These are phyloP conservation scores for Penicillium brevicompactum DNA, from an alignment of 2,329 filamentous ascomycete genomes.

Conservation along the genomic window DNA sequence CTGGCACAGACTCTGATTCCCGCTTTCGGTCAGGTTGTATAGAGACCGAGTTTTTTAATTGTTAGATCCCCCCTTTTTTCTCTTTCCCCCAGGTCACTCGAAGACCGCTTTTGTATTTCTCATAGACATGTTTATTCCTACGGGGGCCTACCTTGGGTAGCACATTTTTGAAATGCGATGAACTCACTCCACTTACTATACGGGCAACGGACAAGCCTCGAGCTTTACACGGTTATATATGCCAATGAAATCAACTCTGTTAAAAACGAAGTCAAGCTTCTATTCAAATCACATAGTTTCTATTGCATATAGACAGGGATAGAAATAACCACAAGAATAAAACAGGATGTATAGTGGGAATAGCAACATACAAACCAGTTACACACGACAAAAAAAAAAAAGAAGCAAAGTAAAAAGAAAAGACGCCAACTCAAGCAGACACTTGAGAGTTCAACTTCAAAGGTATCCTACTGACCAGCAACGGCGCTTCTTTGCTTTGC, in stretches of 20 bases:
- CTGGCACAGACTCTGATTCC: conserved; percentile 97
- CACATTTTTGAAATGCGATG: conserved; percentile 9
- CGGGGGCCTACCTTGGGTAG: conserved; percentile 7
- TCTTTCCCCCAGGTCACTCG: conserved; percentile 6
- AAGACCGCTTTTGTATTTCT: conserved; percentile 13
- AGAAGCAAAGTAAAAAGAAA: background rate
- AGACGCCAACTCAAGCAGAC: background rate
- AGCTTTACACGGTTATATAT: background rate
- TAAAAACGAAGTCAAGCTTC: background rate
- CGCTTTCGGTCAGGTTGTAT: conserved; percentile 74
- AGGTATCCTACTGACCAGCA: conserved; percentile 33
- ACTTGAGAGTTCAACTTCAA: background rate
- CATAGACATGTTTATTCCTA: conserved; percentile 14
- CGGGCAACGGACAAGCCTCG: background rate
- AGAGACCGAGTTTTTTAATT: conserved; percentile 31
- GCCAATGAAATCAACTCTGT: background rate
- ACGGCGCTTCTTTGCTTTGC: conserved; percentile 47
- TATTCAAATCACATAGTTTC: conserved; percentile 1
- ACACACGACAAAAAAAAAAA: background rate
- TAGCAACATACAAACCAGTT: conserved; percentile 7
- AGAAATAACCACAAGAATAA: conserved; percentile 7
- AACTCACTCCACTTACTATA: conserved; percentile 8
- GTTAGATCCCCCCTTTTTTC: conserved; percentile 16
- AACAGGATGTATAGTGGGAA: conserved; percentile 11
- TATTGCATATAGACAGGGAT: conserved; percentile 3